Percentiles rank a stretch among this genome's conserved stretches.
Conservation (phyloP, 495 filamentous ascomycete species). For the Thermochaetoides thermophila region DNA sequence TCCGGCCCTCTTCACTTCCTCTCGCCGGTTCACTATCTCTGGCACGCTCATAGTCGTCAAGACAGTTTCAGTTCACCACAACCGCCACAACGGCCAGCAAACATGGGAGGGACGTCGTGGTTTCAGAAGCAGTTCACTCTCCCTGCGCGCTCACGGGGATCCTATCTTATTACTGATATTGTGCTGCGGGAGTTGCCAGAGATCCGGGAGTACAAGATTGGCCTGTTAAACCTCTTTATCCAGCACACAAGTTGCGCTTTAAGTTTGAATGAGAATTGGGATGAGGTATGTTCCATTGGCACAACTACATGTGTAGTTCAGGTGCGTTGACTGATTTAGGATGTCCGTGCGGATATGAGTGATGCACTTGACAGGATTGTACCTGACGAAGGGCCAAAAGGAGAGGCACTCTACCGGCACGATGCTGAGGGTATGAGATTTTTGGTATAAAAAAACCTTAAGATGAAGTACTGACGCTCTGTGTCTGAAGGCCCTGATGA, state of each 20-base stretch:
- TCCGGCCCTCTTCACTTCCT: slow-evolving; percentile 19
- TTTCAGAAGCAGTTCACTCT: slow-evolving; percentile 68
- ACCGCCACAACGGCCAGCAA: slow-evolving; percentile 7
- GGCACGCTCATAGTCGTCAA: background rate
- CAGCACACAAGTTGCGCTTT: slow-evolving; percentile 84
- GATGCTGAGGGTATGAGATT: slow-evolving; percentile 70
- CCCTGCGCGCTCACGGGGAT: slow-evolving; percentile 57
- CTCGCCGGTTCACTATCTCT: too few species aligned
- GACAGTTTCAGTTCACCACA: slow-evolving; percentile 4
- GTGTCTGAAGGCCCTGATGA: slow-evolving; percentile 14
- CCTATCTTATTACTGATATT: slow-evolving; percentile 74
- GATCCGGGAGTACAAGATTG: slow-evolving; percentile 64
- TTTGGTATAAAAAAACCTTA: slow-evolving; percentile 15
- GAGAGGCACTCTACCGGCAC: slow-evolving; percentile 73
- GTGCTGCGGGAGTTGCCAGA: slow-evolving; percentile 57
- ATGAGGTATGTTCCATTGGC: slow-evolving; percentile 37
- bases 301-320: background rate
- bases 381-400: slow-evolving; percentile 47
- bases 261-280: slow-evolving; percentile 85
- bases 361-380: slow-evolving; percentile 85
- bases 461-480: slow-evolving; percentile 3
- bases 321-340: slow-evolving; percentile 3
- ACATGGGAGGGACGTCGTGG: slow-evolving; percentile 43
- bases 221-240: slow-evolving; percentile 75
- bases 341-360: slow-evolving; percentile 66